Evolutionary conservation across 441 rosid species (phyloP), one percentile per base, ranked within the genome.

Genomic region (Adansonia madagascariensis): DNA sequence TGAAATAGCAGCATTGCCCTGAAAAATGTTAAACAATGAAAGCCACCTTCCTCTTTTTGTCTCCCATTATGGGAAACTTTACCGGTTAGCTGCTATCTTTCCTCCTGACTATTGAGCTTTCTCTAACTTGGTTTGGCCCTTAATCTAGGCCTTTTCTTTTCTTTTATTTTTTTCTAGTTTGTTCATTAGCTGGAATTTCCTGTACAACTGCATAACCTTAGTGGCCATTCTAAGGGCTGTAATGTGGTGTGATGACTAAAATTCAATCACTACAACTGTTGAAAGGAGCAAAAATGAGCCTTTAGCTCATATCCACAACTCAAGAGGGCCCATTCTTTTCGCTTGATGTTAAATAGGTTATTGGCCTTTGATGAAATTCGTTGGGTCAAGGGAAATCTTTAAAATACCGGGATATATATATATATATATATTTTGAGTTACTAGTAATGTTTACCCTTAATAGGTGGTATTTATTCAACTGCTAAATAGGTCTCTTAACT

Each of bases 121-220:
- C 11, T 35, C 20, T 31, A 63, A 46, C 68, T 63, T 63, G 11
- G 14, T 63, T 61, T 60, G n/a, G 41, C n/a, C 65, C 39, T 60
- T 24, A 1, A 27, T 27, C 6, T 0, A 61, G 43, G 43, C 7
- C 8, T 61, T 61, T 27, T 11, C 17, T 24, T 27, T 61, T 0
- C 0, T 3, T 6, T 31, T 31, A 31, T 31, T 31, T 31, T 31
- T 4, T 56, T 5, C n/a, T 60, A 10, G n/a, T 24, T 60, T 61
- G 8, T 61, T 61, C 17, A 61, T 61, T 61, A 11, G 43, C 66
- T 61, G 65, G 65, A 27, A 61, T 27, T 61, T 61, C 8, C n/a
- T 61, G 31, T 20, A 44, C 20, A 63, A 15, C 15, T 63, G 68
- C 46, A 35, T 14, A 63, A 63, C 20, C 11, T 14, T 10, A 31